Percentiles rank a stretch among this genome's conserved stretches.
Conservation (phyloP, 257 asterid genomes). For the Prunella vulgaris region DNA sequence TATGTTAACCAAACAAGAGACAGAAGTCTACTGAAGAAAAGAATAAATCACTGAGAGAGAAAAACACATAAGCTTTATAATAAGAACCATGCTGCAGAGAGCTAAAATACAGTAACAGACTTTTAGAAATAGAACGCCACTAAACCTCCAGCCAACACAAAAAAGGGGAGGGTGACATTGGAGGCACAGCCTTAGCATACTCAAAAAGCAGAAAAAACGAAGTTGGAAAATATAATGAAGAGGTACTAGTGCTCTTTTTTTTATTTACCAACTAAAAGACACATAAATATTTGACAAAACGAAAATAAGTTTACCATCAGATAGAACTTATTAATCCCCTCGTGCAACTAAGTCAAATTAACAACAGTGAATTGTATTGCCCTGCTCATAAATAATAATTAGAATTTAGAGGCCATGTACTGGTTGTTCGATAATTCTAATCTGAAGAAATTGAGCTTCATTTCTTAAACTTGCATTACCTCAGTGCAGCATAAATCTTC, state of each 20-base stretch:
- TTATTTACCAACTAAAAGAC: neutral
- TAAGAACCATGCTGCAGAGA: neutral
- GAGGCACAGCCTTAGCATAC: neutral
- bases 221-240: neutral
- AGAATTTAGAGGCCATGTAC: neutral
- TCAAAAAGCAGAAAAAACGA: slow-evolving; percentile 3
- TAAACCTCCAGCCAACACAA: neutral
- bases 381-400: neutral
- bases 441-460: neutral
- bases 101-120: neutral
- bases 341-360: neutral
- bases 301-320: neutral
- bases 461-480: neutral
- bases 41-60: neutral
- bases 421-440: neutral
- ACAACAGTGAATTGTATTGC: neutral
- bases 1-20: slow-evolving; percentile 13
- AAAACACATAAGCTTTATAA: neutral
- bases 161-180: neutral
- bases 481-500: neutral
- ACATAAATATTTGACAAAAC: neutral
- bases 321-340: neutral
- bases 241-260: neutral
- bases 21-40: neutral
- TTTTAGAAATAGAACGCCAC: neutral